Conservation (phyloP, 306 rosid species). For the Leucaena leucocephala region DNA sequence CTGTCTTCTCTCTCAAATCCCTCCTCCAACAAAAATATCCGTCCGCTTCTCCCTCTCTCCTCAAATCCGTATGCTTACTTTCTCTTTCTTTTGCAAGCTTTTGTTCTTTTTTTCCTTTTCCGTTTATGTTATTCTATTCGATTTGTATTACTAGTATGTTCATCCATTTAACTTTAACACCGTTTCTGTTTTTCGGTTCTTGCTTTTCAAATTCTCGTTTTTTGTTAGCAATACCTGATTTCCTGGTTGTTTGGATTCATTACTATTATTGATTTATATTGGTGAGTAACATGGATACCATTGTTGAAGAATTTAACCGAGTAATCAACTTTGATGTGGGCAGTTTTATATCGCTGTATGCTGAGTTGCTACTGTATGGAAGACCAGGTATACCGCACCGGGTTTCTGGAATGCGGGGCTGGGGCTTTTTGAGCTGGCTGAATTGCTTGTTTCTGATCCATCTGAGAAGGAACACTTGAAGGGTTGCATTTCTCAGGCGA, state of each 20-base stretch:
- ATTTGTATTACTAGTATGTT: not conserved
- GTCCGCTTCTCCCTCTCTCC: constrained; percentile 70
- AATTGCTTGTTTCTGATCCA: constrained; percentile 51
- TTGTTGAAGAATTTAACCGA: constrained; percentile 23
- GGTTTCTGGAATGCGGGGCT: constrained; percentile 90
- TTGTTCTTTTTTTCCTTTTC: not conserved
- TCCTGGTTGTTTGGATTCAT: constrained; percentile 11
- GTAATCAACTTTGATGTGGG: constrained; percentile 23
- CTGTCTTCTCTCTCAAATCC: constrained; percentile 61
- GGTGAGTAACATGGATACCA: constrained; percentile 7
- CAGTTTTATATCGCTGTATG: constrained; percentile 71
- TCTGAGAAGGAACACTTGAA: constrained; percentile 64
- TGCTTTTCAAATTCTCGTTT: not conserved
- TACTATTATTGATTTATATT: not conserved
- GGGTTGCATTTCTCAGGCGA: constrained; percentile 69
- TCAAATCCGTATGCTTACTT: constrained; percentile 52
- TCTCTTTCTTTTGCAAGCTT: not conserved
- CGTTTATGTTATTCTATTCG: not conserved
- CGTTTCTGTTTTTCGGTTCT: constrained; percentile 21
- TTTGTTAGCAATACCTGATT: constrained; percentile 10
- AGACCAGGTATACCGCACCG: constrained; percentile 78
- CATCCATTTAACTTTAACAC: not conserved
- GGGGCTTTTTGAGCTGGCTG: constrained; percentile 71
- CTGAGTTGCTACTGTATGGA: constrained; percentile 82
- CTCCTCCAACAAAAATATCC: constrained; percentile 56